phyloP scores from a whole-genome alignment of 129 eudicot species.

The Kitagawia praeruptora region DNA sequence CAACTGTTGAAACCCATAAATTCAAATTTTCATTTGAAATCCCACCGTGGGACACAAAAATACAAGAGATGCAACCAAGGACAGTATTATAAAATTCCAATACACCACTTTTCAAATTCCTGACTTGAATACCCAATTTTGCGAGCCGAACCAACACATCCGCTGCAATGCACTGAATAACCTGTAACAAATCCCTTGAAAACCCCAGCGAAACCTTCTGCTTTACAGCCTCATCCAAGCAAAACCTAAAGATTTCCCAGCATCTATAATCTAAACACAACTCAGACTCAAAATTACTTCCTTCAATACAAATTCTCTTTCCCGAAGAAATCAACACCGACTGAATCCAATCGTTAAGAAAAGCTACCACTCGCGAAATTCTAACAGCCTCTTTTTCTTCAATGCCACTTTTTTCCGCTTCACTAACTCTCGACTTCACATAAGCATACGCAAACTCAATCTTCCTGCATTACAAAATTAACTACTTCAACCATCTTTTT shows the following conservation, averaged over 20 bases:
- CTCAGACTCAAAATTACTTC: constrained; percentile 26
- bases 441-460: constrained; percentile 55
- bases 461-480: constrained; percentile 46
- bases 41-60: constrained; percentile 65
- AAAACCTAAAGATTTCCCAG: constrained; percentile 71
- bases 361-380: constrained; percentile 41
- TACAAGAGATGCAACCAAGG: constrained; percentile 43
- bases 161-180: constrained; percentile 46
- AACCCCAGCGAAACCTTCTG: constrained; percentile 36
- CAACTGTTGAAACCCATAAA: constrained; percentile 55
- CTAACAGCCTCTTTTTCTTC: constrained; percentile 37
- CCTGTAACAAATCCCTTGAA: constrained; percentile 54
- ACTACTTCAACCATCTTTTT: not conserved
- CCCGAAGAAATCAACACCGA: constrained; percentile 64
- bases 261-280: constrained; percentile 63
- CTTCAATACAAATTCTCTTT: constrained; percentile 44
- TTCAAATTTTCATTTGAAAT: constrained; percentile 66
- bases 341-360: constrained; percentile 73
- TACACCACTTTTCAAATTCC: constrained; percentile 7
- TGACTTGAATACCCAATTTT: constrained; percentile 8
- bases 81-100: constrained; percentile 32
- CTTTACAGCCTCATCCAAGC: constrained; percentile 55
- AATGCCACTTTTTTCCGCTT: constrained; percentile 29
- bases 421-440: constrained; percentile 36
- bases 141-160: constrained; percentile 19